Base-by-base conservation (phyloP, 805 yeast genomes). In the Lipomyces sp. region DNA sequence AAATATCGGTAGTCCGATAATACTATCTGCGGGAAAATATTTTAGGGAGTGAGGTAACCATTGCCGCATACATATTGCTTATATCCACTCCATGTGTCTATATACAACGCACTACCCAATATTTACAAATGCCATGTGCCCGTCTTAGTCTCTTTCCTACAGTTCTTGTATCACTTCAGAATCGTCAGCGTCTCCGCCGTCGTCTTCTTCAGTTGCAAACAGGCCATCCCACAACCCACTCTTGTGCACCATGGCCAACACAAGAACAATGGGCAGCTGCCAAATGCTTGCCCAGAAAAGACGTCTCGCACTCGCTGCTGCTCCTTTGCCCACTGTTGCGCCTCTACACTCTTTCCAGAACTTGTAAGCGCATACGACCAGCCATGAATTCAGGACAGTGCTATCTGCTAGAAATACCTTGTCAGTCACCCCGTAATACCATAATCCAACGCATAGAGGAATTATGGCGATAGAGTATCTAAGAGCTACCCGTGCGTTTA, bases 221-320 rank as follows among this genome's bases (percentile, higher is more conserved):
- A 88, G 73, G 81, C 90, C 83, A 75, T 92, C 97, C 98, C 98
- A 94, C 76, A 92, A 92, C 4, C 97, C 97, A 76, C 88, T 88
- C 78, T 95, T 95, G 78, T 95, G 98, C 60, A 95, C 77, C 92
- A 95, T 94, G 0, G 98, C 98, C 67, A 95, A 80, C 24, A 92
- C 88, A 62, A 95, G 80, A 15, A 96, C 89, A 0, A 90, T 93
- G 0, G 99, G 99, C 57, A 95, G 80, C 73, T 95, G 98, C 87
- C 94, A 86, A 0, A 95, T 97, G 34, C 97, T 89, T 51, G 96
- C 91, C 96, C 97, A 90, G 77, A 95, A 95, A 54, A 93, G 83
- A 75, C 88, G 89, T 67, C 90, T 87, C 0, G 99, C 98, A 76
- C 86, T 88, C 1, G 81, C 72, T 73, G 85, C 86, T 1, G 65